Conservation (phyloP, 2,329 filamentous ascomycete species). For the Akanthomyces muscarius region DNA sequence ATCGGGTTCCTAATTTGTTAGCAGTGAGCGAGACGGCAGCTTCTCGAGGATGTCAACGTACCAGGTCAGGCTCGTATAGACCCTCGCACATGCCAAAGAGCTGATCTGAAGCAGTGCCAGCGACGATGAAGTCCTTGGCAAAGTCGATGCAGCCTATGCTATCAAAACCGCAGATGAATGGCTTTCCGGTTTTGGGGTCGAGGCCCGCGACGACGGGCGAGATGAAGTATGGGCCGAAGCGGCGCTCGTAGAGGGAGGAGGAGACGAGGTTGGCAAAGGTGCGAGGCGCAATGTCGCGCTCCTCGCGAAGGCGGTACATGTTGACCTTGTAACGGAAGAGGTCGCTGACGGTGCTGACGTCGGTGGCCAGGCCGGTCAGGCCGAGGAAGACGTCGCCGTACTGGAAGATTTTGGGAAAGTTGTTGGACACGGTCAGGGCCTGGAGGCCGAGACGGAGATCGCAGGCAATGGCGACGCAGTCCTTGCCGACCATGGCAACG, state of each 20-base stretch:
- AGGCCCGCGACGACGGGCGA: slow-evolving; percentile 91
- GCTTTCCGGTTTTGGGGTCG: slow-evolving; percentile 88
- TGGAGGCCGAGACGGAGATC: slow-evolving; percentile 97
- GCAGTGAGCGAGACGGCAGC: slow-evolving; percentile 20
- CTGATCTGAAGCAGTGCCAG: slow-evolving; percentile 93
- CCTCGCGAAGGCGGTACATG: slow-evolving; percentile 98
- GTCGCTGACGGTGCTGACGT: slow-evolving; percentile 90
- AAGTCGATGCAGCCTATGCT: slow-evolving; percentile 99
- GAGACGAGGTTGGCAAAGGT: slow-evolving; percentile 96
- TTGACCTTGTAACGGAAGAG: slow-evolving; percentile 99
- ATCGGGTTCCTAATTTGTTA: slow-evolving; percentile 64
- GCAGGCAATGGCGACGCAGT: slow-evolving; percentile 99
- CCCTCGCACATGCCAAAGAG: slow-evolving; percentile 98
- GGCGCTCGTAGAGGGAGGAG: slow-evolving; percentile 85
- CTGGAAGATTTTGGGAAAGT: slow-evolving; percentile 99
- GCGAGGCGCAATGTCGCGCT: slow-evolving; percentile 89
- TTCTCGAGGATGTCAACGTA: slow-evolving; percentile 42
- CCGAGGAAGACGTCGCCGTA: slow-evolving; percentile 95
- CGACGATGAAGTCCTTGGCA: slow-evolving; percentile 98
- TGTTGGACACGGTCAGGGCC: slow-evolving; percentile 95
- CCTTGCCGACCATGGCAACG: slow-evolving; percentile 98
- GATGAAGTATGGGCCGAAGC: slow-evolving; percentile 96
- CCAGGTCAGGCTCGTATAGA: slow-evolving; percentile 95
- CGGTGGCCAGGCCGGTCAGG: slow-evolving; percentile 92
- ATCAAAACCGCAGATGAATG: slow-evolving; percentile 98